Base-by-base conservation (phyloP, 805 yeast genomes). In the Maudiozyma barnettii region DNA sequence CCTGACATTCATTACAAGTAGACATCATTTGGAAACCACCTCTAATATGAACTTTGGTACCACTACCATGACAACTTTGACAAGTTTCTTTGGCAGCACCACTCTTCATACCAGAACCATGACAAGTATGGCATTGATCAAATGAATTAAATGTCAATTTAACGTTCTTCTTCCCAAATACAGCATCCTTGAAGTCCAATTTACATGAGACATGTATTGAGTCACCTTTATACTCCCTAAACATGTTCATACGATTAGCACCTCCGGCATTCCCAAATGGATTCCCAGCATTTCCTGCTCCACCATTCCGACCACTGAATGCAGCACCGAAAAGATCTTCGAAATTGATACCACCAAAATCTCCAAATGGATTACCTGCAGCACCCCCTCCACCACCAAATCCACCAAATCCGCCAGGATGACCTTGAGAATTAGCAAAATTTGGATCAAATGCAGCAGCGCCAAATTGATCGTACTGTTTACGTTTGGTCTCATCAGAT, bases 1-100 rank as follows among this genome's bases (percentile, higher is more conserved):
- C 99, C 41, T 76, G 80, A 73, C 99, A 93, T 3, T 81, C 70
- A 44, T 74, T 74, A 75, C 99, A 93, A 12, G 96, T 88, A 0
- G 96, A 81, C 2, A 95, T 82, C 96, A 93, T 89, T 59, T 90
- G 96, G 76, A 91, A 93, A 0, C 98, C 98, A 4, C 95, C 96
- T 55, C 82, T 75, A 42, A 81, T 73, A 58, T 91, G 97, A 19
- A 89, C 84, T 16, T 83, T 79, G 33, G 90, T 83, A 4, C 99
- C 99, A 0, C 95, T 78, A 49, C 99, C 99, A 48, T 88, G 87
- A 72, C 99, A 93, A 2, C 86, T 69, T 1, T 78, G 69, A 72
- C 99, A 93, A 0, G 95, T 85, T 10, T 79, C 69, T 60, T 86
- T 84, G 65, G 77, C 76, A 1, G 62, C 61, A 23, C 90, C 91